These are phyloP conservation scores for Hypoxylon sp. DNA, from an alignment of 2,329 filamentous ascomycete genomes.

Conservation along the genomic window DNA sequence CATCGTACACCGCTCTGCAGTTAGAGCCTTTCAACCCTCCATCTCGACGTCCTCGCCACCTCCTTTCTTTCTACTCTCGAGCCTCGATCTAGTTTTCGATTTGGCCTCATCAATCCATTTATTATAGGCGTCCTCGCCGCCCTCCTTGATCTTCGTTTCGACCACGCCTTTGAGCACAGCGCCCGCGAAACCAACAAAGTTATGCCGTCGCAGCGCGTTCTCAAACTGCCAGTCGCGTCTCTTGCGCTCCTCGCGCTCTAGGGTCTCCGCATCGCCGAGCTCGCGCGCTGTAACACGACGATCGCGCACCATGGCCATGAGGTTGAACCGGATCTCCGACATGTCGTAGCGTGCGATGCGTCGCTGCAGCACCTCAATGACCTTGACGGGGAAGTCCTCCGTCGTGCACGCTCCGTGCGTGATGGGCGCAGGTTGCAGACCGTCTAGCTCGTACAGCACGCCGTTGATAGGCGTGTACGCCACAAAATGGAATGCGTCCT, in stretches of 20 bases:
- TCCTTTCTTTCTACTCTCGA: constrained; percentile 51
- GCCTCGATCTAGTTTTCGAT: constrained; percentile 59
- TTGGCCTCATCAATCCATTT: constrained; percentile 77
- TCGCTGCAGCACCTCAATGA: constrained; percentile 86
- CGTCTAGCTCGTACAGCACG: constrained; percentile 91
- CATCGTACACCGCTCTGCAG: no score
- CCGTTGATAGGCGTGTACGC: constrained; percentile 87
- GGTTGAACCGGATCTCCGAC: constrained; percentile 92
- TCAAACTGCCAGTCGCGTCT: constrained; percentile 90
- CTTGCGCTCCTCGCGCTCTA: constrained; percentile 84
- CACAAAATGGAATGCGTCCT: constrained; percentile 98
- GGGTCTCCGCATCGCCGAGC: constrained; percentile 80
- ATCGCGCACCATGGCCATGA: constrained; percentile 91
- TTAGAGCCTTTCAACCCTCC: no score
- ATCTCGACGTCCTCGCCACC: constrained; percentile 55
- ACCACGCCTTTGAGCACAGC: constrained; percentile 90
- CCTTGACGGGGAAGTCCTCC: constrained; percentile 78
- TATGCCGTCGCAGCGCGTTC: constrained; percentile 89
- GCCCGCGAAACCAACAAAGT: constrained; percentile 95
- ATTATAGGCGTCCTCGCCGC: constrained; percentile 70
- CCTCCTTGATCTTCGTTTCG: constrained; percentile 73
- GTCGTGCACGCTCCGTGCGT: constrained; percentile 78
- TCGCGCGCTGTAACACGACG: constrained; percentile 78
- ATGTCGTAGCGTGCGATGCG: constrained; percentile 85
- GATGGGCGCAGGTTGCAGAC: constrained; percentile 91